Percentiles rank a stretch among this genome's conserved stretches.
Evolutionary conservation across 306 rosid species (phyloP).

Genomic region (Herpetospermum pedunculosum): DNA sequence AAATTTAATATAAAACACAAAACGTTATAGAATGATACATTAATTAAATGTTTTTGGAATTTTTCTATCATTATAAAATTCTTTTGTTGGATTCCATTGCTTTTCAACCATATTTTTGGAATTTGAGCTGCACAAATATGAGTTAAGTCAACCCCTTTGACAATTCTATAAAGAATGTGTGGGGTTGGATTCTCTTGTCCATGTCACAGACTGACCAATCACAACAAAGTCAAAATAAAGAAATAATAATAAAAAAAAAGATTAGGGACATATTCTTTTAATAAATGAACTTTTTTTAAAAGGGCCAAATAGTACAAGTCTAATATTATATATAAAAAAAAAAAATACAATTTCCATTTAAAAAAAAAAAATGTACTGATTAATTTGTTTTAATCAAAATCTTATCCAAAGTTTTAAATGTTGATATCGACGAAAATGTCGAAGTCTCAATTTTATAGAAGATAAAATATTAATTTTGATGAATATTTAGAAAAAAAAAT

Average conservation of each 20-base stretch:
- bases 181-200: slow-evolving; percentile 7
- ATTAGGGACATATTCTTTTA: background rate
- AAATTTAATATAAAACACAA: too few relatives aligned
- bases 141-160: background rate
- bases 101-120: background rate
- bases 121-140: background rate
- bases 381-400: background rate
- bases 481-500: too few relatives aligned
- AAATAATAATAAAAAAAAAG: background rate
- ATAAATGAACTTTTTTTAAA: background rate
- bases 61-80: background rate
- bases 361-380: too few relatives aligned
- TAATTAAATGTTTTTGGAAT: background rate
- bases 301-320: background rate
- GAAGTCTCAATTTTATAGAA: too few relatives aligned
- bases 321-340: background rate
- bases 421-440: too few relatives aligned
- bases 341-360: background rate
- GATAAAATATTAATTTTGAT: too few relatives aligned
- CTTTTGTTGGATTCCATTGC: background rate
- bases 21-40: too few relatives aligned
- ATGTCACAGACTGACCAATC: background rate
- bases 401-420: too few relatives aligned
- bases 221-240: background rate
- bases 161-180: background rate